Conservation (phyloP, 345 rosid species). For the Moricandia moricandioides region DNA sequence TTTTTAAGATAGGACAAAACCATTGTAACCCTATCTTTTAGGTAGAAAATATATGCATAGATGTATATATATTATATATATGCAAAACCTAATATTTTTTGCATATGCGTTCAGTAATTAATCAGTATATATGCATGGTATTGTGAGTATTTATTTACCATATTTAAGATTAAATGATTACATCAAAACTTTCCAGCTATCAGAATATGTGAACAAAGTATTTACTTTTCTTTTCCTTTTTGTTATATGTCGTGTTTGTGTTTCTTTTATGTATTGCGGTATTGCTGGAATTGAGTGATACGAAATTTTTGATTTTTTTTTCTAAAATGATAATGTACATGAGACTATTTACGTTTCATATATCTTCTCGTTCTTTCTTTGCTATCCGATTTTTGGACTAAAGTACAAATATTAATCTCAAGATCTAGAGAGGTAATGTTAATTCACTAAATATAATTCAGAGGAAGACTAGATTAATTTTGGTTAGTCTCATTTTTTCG, state of each 20-base stretch:
- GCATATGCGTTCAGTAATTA: neutral
- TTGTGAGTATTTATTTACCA: neutral
- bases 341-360: neutral
- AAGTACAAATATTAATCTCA: neutral
- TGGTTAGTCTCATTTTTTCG: neutral
- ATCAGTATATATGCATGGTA: neutral
- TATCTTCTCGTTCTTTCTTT: neutral
- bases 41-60: conserved; percentile 6
- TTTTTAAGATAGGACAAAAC: conserved; percentile 22
- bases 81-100: neutral
- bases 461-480: neutral
- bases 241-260: neutral
- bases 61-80: neutral
- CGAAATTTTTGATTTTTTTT: neutral
- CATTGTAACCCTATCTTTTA: conserved; percentile 16
- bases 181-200: neutral
- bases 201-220: conserved; percentile 7
- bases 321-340: neutral
- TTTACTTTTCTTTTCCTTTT: neutral
- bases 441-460: neutral
- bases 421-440: neutral
- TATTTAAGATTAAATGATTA: neutral
- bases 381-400: neutral
- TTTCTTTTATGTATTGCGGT: neutral
- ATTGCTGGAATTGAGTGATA: neutral